These are phyloP conservation scores for Metschnikowia amazonensis DNA, from an alignment of 805 yeast genomes.

Conservation along the genomic window DNA sequence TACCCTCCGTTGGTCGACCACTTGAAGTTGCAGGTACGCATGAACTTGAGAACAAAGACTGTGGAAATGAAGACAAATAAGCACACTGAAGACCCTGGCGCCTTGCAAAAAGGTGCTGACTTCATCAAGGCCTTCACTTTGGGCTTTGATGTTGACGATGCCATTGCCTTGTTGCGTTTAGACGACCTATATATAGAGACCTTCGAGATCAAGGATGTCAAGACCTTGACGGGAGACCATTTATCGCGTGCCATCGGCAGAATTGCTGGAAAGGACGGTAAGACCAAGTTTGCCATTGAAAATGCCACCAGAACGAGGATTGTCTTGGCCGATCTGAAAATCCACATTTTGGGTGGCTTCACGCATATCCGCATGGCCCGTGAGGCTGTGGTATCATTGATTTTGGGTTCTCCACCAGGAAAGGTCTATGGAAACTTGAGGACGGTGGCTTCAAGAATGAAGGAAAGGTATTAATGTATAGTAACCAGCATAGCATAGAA, in stretches of 20 bases:
- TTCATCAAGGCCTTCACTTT: conserved; percentile 91
- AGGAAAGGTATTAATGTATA: conserved; percentile 72
- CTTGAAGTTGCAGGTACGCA: conserved; percentile 89
- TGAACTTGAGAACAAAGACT: conserved; percentile 84
- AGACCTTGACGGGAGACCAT: conserved; percentile 93
- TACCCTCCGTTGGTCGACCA: conserved; percentile 96
- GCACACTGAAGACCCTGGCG: conserved; percentile 84
- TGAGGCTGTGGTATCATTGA: conserved; percentile 90
- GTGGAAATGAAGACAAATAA: conserved; percentile 85
- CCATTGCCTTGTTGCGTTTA: conserved; percentile 87
- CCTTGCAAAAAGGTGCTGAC: conserved; percentile 97
- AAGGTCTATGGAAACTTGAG: conserved; percentile 96
- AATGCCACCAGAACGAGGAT: conserved; percentile 98
- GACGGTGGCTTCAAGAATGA: conserved; percentile 94
- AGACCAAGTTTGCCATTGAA: conserved; percentile 97
- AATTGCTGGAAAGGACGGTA: conserved; percentile 99
- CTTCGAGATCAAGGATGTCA: conserved; percentile 94
- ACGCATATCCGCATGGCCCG: conserved; percentile 98
- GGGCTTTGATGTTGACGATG: conserved; percentile 96
- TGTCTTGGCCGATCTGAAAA: conserved; percentile 93
- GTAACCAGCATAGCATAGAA: conserved; percentile 1
- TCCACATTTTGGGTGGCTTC: conserved; percentile 95
- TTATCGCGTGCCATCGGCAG: conserved; percentile 98
- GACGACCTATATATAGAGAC: conserved; percentile 97
- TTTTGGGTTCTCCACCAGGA: conserved; percentile 97